Percentiles rank a stretch among this genome's conserved stretches.
Evolutionary conservation across 495 filamentous ascomycete species (phyloP).

Genomic region (Penicillium alfredii): DNA sequence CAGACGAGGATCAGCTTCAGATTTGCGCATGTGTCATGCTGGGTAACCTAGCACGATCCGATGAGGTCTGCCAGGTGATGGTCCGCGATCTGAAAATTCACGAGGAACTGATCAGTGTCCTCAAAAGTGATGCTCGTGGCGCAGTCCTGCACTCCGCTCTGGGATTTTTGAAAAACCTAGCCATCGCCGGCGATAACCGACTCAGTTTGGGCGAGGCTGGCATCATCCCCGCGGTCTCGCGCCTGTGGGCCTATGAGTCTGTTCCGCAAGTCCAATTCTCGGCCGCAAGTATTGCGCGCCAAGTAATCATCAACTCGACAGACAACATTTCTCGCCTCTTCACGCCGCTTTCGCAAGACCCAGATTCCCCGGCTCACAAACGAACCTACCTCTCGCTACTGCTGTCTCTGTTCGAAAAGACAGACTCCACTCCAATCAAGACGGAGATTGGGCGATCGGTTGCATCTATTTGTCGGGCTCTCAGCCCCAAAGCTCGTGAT

Average conservation of each 20-base stretch:
- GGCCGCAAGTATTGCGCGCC: constrained; percentile 59
- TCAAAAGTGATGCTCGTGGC: constrained; percentile 38
- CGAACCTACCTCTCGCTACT: constrained; percentile 56
- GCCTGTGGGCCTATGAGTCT: constrained; percentile 54
- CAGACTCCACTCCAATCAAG: constrained; percentile 59
- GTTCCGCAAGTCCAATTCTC: constrained; percentile 66
- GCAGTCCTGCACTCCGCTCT: constrained; percentile 61
- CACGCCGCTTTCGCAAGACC: constrained; percentile 31
- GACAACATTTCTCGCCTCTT: constrained; percentile 50
- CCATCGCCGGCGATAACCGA: constrained; percentile 62
- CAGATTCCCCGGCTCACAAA: constrained; percentile 32
- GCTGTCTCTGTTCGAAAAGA: constrained; percentile 50
- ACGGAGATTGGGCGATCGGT: constrained; percentile 66
- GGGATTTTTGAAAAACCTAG: constrained; percentile 75
- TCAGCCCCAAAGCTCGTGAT: constrained; percentile 37
- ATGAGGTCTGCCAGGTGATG: constrained; percentile 54
- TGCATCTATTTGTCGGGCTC: constrained; percentile 56
- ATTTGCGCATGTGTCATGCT: constrained; percentile 70
- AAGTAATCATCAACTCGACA: constrained; percentile 54
- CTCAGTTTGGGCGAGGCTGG: constrained; percentile 48
- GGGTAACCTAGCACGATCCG: constrained; percentile 71
- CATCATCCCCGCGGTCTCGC: constrained; percentile 48
- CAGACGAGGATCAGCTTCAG: constrained; percentile 52
- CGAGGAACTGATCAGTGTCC: constrained; percentile 46
- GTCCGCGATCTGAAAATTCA: constrained; percentile 51